Evolutionary conservation across 371 early-diverging fungal genomes (phyloP).

Genomic region (Haplosporangium sp.): DNA sequence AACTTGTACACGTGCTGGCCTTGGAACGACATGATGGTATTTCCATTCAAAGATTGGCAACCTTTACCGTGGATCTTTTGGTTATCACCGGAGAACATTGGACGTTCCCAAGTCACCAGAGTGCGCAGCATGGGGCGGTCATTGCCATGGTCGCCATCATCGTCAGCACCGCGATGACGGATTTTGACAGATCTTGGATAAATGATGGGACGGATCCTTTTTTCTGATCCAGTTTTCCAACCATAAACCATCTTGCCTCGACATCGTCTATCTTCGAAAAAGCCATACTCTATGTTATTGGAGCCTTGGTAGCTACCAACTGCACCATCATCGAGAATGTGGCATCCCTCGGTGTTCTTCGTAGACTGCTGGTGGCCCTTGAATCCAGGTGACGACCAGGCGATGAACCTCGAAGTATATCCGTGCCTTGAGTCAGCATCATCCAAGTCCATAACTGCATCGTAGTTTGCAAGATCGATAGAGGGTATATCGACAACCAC

Average conservation of each 20-base stretch:
- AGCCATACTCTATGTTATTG: constrained; percentile 11
- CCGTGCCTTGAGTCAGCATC: background rate
- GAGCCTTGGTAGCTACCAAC: constrained; percentile 35
- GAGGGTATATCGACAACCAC: background rate
- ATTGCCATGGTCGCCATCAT: background rate
- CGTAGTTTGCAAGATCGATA: background rate
- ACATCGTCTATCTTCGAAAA: constrained; percentile 23
- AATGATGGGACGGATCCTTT: constrained; percentile 28
- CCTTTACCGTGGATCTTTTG: constrained; percentile 20
- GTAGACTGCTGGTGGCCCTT: constrained; percentile 35
- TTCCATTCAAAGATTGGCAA: constrained; percentile 24
- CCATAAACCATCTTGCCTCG: constrained; percentile 6
- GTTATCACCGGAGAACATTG: constrained; percentile 18
- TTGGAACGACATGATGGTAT: constrained; percentile 25
- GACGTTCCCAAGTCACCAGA: constrained; percentile 17
- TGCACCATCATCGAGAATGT: constrained; percentile 40
- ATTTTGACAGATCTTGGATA: constrained; percentile 32
- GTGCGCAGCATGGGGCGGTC: constrained; percentile 2
- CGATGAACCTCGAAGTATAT: constrained; percentile 10
- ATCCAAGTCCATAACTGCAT: background rate
- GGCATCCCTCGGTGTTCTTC: constrained; percentile 32
- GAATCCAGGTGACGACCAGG: constrained; percentile 38
- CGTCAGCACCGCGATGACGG: background rate
- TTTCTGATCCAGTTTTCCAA: constrained; percentile 16
- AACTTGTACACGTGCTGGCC: constrained; percentile 30